These are phyloP conservation scores for Aspergillus candidus DNA, from an alignment of 2,329 filamentous ascomycete species.

Conservation along the genomic window DNA sequence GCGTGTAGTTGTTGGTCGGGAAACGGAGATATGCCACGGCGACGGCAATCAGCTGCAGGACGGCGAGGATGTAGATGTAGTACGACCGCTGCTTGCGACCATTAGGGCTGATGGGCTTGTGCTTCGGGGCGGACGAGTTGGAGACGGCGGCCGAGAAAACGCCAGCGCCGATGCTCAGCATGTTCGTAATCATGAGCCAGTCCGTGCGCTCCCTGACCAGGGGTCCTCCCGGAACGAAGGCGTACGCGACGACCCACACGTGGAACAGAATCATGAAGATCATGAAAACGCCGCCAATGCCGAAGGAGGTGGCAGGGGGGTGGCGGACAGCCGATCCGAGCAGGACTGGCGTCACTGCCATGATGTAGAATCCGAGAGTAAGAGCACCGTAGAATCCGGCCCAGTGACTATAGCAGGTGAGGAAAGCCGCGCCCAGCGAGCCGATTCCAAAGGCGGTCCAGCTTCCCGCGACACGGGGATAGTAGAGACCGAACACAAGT, in stretches of 20 bases:
- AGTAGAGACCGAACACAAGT: constrained; percentile 67
- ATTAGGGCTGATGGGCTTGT: constrained; percentile 32
- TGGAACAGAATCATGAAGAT: constrained; percentile 95
- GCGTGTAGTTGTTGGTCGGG: constrained; percentile 83
- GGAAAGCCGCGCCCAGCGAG: constrained; percentile 68
- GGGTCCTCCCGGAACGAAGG: constrained; percentile 91
- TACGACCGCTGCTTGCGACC: constrained; percentile 55
- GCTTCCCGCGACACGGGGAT: constrained; percentile 63
- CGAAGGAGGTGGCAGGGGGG: constrained; percentile 73
- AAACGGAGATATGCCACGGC: constrained; percentile 83
- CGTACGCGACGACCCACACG: constrained; percentile 97
- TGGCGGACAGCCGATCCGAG: constrained; percentile 71
- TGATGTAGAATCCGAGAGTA: constrained; percentile 68
- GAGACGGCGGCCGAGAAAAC: constrained; percentile 62
- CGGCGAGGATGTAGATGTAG: constrained; percentile 65
- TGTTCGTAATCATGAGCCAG: constrained; percentile 85
- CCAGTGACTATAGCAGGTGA: constrained; percentile 79
- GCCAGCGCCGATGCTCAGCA: constrained; percentile 77
- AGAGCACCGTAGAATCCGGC: constrained; percentile 81
- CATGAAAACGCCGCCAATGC: constrained; percentile 82
- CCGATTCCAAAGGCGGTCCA: constrained; percentile 76
- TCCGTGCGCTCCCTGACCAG: constrained; percentile 91
- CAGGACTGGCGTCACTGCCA: constrained; percentile 69
- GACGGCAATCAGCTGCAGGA: constrained; percentile 73
- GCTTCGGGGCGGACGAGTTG: constrained; percentile 45